Evolutionary conservation across 2,329 filamentous ascomycete species (phyloP).

Genomic region (Aplosporella prunicola): DNA sequence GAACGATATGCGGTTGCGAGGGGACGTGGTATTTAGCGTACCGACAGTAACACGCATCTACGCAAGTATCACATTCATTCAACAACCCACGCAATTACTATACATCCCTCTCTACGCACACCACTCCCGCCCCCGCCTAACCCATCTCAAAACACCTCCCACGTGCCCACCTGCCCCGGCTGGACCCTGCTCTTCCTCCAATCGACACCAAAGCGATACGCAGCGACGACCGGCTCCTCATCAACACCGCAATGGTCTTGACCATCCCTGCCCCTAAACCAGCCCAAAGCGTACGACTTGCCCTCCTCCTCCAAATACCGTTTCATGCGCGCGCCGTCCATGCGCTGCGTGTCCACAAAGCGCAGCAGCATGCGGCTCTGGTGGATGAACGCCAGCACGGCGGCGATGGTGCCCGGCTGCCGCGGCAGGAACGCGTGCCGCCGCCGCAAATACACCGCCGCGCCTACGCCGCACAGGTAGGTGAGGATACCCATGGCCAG

Average conservation of each 20-base stretch:
- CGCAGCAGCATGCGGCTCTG: constrained; percentile 70
- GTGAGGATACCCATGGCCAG: constrained; percentile 55
- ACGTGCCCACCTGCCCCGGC: constrained; percentile 22
- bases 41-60: too few species aligned
- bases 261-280: constrained; percentile 65
- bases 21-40: too few species aligned
- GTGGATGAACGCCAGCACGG: constrained; percentile 67
- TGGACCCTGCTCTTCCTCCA: constrained; percentile 25
- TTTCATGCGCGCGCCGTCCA: constrained; percentile 53
- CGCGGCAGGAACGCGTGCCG: constrained; percentile 64
- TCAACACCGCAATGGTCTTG: constrained; percentile 69
- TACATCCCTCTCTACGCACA: too few species aligned
- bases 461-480: constrained; percentile 53
- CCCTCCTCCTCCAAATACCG: constrained; percentile 48
- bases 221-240: constrained; percentile 58
- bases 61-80: too few species aligned
- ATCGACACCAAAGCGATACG: constrained; percentile 53
- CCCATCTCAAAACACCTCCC: constrained; percentile 23
- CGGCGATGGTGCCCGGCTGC: constrained; percentile 69
- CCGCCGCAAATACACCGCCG: constrained; percentile 51
- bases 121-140: too few species aligned
- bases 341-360: constrained; percentile 61
- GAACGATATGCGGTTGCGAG: too few species aligned
- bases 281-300: constrained; percentile 66
- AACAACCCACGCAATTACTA: too few species aligned